Evolutionary conservation across 1,284 basidiomycete species (phyloP).

Genomic region (Papiliotrema terrestris): DNA sequence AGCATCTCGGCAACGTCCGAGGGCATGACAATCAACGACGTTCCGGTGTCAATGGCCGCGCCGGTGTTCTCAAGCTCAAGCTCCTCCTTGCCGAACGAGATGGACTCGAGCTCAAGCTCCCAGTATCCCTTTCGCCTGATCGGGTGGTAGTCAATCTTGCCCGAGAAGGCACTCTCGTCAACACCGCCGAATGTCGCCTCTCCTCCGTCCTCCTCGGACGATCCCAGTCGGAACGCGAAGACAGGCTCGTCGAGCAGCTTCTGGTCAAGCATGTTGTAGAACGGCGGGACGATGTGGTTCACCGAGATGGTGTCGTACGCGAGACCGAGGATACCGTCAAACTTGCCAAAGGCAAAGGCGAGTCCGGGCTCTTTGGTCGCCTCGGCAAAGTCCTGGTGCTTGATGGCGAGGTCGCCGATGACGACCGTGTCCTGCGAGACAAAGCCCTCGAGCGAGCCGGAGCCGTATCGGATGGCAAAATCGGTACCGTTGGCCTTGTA

Average conservation of each 20-base stretch:
- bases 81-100: constrained; percentile 77
- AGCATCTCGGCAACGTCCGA: constrained; percentile 96
- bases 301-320: constrained; percentile 93
- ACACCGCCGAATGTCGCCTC: constrained; percentile 93
- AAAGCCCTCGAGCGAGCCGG: constrained; percentile 94
- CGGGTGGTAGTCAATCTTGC: constrained; percentile 83
- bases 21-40: constrained; percentile 59
- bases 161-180: constrained; percentile 72
- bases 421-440: constrained; percentile 79
- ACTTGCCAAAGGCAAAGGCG: constrained; percentile 91
- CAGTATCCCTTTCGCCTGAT: constrained; percentile 96
- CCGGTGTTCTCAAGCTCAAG: constrained; percentile 86
- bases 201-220: constrained; percentile 82
- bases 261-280: constrained; percentile 90
- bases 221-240: constrained; percentile 92
- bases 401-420: constrained; percentile 82
- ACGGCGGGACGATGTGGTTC: constrained; percentile 88
- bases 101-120: constrained; percentile 90
- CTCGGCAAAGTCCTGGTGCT: constrained; percentile 87
- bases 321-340: constrained; percentile 94
- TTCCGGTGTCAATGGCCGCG: constrained; percentile 93
- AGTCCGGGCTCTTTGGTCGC: constrained; percentile 95
- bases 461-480: constrained; percentile 94
- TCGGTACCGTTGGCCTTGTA: constrained; percentile 88
- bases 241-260: constrained; percentile 78